Base-by-base conservation (phyloP, 2,329 filamentous ascomycete genomes). In the Fusarium napiforme region DNA sequence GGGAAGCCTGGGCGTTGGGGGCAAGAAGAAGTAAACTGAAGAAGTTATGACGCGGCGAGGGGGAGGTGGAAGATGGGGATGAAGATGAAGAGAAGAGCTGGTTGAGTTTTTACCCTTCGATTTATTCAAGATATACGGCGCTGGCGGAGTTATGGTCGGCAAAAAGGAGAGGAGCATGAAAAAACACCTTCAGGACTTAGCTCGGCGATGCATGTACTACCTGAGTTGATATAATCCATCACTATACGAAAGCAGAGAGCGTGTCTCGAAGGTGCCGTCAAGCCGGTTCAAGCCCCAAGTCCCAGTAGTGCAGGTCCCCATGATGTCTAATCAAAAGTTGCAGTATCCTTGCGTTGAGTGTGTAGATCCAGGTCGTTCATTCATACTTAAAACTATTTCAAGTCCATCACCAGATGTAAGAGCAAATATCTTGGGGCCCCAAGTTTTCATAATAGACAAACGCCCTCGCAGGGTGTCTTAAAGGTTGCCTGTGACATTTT, bases 1-100 rank as follows among this genome's bases (percentile, higher is more conserved):
- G 80, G 92, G 92, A 36, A 83, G 82, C 69, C 92, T 96, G 79
- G 88, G 86, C 71, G 81, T 90, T 75, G 86, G 87, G 64, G 83
- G 85, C 28, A 84, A 85, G 73, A 86, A 83, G 80, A 87, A 87
- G 79, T 85, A 80, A 78, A 74, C 58, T 59, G 67, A 39, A 5
- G 23, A 66, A 57, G 52, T 32, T 42, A 42, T 19, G 52, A 47
- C 36, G 49, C 49, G 56, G 46, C 26, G 45, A 49, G 61, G 46
- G 36, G 42, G 64, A 58, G 59, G 52, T 39, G 56, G 37, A 46
- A 62, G 42, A 36, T 39, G 34, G 37, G 28, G 28, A 28, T 28
- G 28, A 46, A 69, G 47, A 42, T 42, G 55, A 47, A 71, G 53
- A 61, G 47, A 55, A 74, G 65, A 43, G 70, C 56, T 71, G 67